Conservation (phyloP, 176 grass and related monocot genomes). For the Eragrostis nindensis region DNA sequence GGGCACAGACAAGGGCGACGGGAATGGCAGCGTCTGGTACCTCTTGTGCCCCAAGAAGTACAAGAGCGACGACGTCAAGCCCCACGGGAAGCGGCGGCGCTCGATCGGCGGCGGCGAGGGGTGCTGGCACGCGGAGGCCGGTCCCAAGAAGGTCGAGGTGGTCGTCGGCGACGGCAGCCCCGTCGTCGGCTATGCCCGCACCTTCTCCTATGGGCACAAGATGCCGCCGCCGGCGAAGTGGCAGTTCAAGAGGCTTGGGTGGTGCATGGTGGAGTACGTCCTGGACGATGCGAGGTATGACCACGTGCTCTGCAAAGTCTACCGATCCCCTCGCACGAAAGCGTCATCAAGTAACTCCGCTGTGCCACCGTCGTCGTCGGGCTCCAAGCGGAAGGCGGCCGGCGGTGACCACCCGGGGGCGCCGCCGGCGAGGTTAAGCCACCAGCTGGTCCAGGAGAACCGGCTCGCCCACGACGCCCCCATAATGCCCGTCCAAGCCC, state of each 20-base stretch:
- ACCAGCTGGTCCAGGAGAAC: too few relatives aligned
- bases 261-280: slow-evolving; percentile 4
- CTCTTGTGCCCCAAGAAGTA: too few relatives aligned
- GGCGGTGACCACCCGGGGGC: too few relatives aligned
- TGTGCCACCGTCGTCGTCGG: not conserved
- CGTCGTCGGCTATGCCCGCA: not conserved
- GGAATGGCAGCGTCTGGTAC: not conserved
- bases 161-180: not conserved
- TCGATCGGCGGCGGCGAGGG: not conserved
- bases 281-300: not conserved
- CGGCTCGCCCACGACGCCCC: too few relatives aligned
- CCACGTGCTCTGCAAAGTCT: slow-evolving; percentile 23
- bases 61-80: too few relatives aligned
- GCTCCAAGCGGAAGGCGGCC: too few relatives aligned
- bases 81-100: not conserved
- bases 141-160: not conserved
- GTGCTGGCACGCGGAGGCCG: slow-evolving; percentile 5
- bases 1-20: not conserved
- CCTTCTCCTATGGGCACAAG: not conserved
- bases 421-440: too few relatives aligned
- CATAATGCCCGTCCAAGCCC: not conserved
- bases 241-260: not conserved
- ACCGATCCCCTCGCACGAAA: not conserved
- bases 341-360: not conserved
- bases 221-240: not conserved